Evolutionary conservation across 257 asterid species (phyloP).

Genomic region (Schizonepeta tenuifolia): DNA sequence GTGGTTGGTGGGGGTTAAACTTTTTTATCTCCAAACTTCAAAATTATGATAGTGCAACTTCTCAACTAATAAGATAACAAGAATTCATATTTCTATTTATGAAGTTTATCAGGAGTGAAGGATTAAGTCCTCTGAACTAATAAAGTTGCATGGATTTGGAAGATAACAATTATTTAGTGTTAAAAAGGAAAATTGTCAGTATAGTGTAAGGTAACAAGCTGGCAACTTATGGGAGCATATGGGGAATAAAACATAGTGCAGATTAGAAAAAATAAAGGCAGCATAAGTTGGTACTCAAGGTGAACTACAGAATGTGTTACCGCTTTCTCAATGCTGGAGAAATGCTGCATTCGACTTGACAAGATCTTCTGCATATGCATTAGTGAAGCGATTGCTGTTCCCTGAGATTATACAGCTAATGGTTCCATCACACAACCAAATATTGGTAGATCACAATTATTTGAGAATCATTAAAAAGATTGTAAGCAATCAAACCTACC

Average conservation of each 20-base stretch:
- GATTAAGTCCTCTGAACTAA: neutral
- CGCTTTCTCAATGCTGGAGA: constrained; percentile 85
- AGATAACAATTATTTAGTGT: neutral
- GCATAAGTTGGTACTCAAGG: constrained; percentile 11
- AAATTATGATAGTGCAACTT: no score
- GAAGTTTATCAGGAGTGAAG: no score
- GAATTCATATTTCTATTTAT: no score
- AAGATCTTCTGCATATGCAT: constrained; percentile 93
- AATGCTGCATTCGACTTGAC: constrained; percentile 84
- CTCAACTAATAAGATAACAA: no score
- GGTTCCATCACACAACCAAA: constrained; percentile 21
- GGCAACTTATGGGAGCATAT: constrained; percentile 3
- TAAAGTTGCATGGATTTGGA: neutral
- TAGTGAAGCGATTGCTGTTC: constrained; percentile 92
- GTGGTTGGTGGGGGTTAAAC: no score
- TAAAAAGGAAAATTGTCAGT: neutral
- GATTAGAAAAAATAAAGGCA: constrained; percentile 17
- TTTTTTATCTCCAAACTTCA: no score
- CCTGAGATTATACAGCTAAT: constrained; percentile 57
- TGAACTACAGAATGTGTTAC: constrained; percentile 45
- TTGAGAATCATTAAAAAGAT: constrained; percentile 11
- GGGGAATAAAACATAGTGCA: neutral
- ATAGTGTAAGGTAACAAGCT: constrained; percentile 11
- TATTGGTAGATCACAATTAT: constrained; percentile 4
- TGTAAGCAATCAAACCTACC: constrained; percentile 47